Evolutionary conservation across 2,329 filamentous ascomycete genomes (phyloP), one percentile per base, ranked within the genome.

Genomic region (Pseudocercospora ulei): DNA sequence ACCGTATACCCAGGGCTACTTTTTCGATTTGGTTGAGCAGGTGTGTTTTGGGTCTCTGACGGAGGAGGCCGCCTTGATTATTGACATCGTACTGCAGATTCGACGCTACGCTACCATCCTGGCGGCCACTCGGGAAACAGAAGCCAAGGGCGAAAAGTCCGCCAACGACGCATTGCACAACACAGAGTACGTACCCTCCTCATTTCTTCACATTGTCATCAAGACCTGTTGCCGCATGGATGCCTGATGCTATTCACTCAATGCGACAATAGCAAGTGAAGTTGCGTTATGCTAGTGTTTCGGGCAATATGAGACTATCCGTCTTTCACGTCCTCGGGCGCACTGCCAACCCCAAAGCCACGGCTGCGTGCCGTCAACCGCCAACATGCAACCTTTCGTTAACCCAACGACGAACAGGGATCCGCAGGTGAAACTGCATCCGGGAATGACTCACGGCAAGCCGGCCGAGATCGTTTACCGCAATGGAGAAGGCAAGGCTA

Each of bases 1-100:
- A 56, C 85, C 86, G 51, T 96, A 95, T 70, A 90, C 80, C 72
- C 85, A 82, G 73, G 84, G 84, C 60, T 96, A 96, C 66, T 95
- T 95, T 62, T 80, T 95, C 66, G 88, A 96, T 68, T 78, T 96
- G 46, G 80, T 92, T 62, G 84, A 92, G 62, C 87, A 95, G 74
- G 56, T 59, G 47, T 49, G 56, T 59, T 48, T 41, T 31, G 44
- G 38, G 39, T 41, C 23, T 40, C 26, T 47, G 38, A 30, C 38
- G 36, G 35, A 17, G 28, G 36, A 39, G 17, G 38, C 44, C 28
- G 38, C 35, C 19, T 24, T 28, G 27, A 24, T 39, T 49, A 55
- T 50, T 57, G 41, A 58, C 51, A 34, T 38, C 23, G n/a, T 39
- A 20, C 22, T 30, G 40, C 56, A 62, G 57, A 86, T 95, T 55